Evolutionary conservation across 164 flowering plant species (phyloP), one percentile per base, ranked within the genome.

Genomic region (Umbilicus rupestris): DNA sequence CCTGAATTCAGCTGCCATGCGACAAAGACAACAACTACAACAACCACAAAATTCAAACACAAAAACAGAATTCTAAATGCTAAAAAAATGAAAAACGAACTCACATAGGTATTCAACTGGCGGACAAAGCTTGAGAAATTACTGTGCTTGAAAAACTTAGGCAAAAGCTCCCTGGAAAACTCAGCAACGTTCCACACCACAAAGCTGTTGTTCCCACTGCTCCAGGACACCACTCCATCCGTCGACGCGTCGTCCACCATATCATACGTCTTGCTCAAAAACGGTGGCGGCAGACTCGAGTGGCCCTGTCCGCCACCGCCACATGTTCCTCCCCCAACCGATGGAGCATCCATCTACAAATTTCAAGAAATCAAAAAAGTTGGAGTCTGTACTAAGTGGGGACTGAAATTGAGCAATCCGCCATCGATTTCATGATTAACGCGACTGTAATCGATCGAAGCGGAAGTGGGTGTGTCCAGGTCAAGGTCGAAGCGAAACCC

Each of bases 41-140:
- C 20, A 11, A 60, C 49, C 33, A 22, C 3, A 22, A 22, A 12
- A 20, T 29, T 26, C 63, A 10, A 63, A 19, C 24, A 47, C 9
- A n/a, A 10, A 42, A 10, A 35, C 37, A 11, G n/a, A 20, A 50
- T 5, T 5, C 19, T n/a, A 5, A 20, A 17, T 5, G 8, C 24
- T 35, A 11, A 35, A 19, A n/a, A 62, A 17, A 33, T 5, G 6
- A 11, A 42, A n/a, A 37, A 66, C 50, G 59, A 33, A 62, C 88
- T 12, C 62, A 90, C 97, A 50, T 90, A 90, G 29, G 97, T 90
- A 65, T 90, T 90, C 70, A 88, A 69, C 74, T 88, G 95, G 9
- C 95, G 64, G 75, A 90, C 90, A 70, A 90, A 90, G 79, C 97
- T 90, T 72, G 97, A 84, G 84, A 90, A 87, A 71, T 89, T 87